Conservation (phyloP, 2,329 filamentous ascomycete genomes). For the Nemania sp. region DNA sequence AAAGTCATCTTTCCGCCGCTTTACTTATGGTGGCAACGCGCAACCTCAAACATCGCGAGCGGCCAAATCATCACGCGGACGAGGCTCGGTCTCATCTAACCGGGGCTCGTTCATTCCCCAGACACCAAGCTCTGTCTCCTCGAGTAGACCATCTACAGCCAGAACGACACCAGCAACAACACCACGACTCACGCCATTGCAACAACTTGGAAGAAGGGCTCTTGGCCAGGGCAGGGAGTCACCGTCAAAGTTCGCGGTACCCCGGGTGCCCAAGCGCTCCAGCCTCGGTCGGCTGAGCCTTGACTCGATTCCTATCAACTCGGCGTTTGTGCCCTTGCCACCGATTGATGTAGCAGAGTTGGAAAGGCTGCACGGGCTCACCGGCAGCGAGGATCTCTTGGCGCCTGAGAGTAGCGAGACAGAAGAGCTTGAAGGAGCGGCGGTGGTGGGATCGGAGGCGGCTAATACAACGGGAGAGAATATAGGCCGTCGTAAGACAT, state of each 20-base stretch:
- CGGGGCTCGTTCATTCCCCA: constrained; percentile 33
- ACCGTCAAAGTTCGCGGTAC: constrained; percentile 30
- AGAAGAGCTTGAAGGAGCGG: constrained; percentile 31
- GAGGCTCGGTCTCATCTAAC: constrained; percentile 32
- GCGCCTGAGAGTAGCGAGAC: constrained; percentile 55
- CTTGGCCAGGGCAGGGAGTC: constrained; percentile 41
- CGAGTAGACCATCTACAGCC: constrained; percentile 48
- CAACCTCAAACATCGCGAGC: constrained; percentile 19
- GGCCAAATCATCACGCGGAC: constrained; percentile 19
- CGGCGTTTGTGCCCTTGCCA: constrained; percentile 59
- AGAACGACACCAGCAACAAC: constrained; percentile 51
- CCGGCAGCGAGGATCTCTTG: constrained; percentile 63
- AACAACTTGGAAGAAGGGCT: constrained; percentile 57
- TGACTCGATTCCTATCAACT: constrained; percentile 52
- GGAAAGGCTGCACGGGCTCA: constrained; percentile 52
- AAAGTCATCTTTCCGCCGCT: constrained; percentile 41
- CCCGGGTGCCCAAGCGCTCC: constrained; percentile 30
- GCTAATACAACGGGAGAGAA: constrained; percentile 19
- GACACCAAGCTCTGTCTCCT: constrained; percentile 47
- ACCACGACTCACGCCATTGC: constrained; percentile 53
- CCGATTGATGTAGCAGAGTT: constrained; percentile 59
- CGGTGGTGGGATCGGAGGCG: constrained; percentile 33
- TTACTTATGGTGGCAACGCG: constrained; percentile 34
- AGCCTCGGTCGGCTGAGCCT: constrained; percentile 38
- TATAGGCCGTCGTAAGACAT: constrained; percentile 39